Percentiles rank a stretch among this genome's conserved stretches.
These are phyloP conservation scores for Chimonanthus praecox DNA, from an alignment of 164 flowering plant genomes.

Conservation along the genomic window DNA sequence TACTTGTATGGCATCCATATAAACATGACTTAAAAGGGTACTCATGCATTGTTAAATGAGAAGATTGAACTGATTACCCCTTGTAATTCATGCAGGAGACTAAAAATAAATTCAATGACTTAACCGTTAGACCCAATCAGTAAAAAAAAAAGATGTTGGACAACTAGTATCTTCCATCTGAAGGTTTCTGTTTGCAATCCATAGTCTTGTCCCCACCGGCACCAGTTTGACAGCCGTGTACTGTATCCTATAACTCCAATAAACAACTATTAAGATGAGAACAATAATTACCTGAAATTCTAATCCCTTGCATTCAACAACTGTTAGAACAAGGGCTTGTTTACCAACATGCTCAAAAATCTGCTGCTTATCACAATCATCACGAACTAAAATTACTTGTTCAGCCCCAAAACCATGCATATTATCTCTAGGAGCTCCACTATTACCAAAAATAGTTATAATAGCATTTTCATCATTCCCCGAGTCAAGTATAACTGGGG, in stretches of 20 bases:
- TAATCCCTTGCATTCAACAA: slow-evolving; percentile 78
- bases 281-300: slow-evolving; percentile 62
- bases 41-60: background rate
- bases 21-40: background rate
- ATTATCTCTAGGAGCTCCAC: slow-evolving; percentile 20
- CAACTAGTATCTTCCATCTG: background rate
- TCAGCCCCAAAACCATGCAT: slow-evolving; percentile 73
- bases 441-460: slow-evolving; percentile 50
- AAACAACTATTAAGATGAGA: background rate
- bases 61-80: background rate
- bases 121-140: background rate
- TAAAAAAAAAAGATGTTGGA: background rate
- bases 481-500: slow-evolving; percentile 58
- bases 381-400: slow-evolving; percentile 80
- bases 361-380: slow-evolving; percentile 45
- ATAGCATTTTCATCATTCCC: slow-evolving; percentile 55
- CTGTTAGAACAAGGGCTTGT: slow-evolving; percentile 72
- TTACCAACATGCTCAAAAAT: slow-evolving; percentile 43
- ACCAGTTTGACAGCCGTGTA: no score
- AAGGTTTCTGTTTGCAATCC: background rate
- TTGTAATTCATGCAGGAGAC: background rate
- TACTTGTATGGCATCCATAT: background rate
- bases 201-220: no score
- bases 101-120: background rate
- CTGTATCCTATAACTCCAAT: background rate